Evolutionary conservation across 192 early-diverging fungal species (phyloP).

Genomic region (Podila epicladia): DNA sequence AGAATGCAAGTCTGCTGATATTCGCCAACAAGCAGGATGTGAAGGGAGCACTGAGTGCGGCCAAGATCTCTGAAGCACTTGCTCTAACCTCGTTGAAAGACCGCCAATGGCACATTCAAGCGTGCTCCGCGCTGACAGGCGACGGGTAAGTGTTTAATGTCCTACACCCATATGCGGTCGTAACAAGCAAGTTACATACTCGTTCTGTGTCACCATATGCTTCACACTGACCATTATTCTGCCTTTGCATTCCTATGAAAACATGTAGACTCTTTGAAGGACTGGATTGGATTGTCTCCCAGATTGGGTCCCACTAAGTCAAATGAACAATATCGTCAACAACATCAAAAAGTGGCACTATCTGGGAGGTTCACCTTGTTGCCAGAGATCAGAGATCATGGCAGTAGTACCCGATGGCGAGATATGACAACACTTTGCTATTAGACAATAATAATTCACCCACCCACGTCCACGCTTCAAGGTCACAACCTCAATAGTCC

Average conservation of each 20-base stretch:
- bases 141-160: constrained; percentile 61
- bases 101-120: constrained; percentile 79
- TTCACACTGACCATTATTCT: neutral
- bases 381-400: too few species aligned
- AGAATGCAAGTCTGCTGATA: constrained; percentile 66
- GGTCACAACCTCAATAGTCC: too few species aligned
- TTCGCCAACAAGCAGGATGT: constrained; percentile 81
- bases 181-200: too few species aligned
- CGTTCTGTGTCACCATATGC: neutral
- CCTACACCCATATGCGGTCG: neutral
- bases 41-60: constrained; percentile 68
- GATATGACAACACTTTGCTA: too few species aligned
- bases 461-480: too few species aligned
- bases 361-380: too few species aligned
- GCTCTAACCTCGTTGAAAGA: constrained; percentile 67
- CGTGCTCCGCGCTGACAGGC: constrained; percentile 73
- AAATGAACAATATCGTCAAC: neutral
- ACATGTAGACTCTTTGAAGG: constrained; percentile 62
- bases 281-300: constrained; percentile 68
- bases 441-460: neutral
- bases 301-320: constrained; percentile 47
- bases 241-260: neutral
- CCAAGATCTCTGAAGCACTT: constrained; percentile 70
- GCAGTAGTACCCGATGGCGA: too few species aligned
- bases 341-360: neutral